Evolutionary conservation across 768 basidiomycete genomes (phyloP).

Genomic region (Tricholoma sp.): DNA sequence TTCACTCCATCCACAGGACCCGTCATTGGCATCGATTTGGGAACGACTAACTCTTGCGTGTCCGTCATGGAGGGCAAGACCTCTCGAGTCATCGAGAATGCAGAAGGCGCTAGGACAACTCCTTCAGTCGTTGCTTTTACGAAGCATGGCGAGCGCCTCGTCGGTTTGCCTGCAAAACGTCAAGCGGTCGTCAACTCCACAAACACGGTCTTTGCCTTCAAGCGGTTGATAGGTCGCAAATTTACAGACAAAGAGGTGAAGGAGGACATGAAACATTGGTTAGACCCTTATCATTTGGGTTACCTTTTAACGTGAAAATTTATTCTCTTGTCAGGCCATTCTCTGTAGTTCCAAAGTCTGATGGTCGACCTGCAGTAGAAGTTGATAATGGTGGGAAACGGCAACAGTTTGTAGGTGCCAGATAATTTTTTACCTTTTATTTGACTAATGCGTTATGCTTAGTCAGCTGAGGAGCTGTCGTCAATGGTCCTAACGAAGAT

Average conservation of each 20-base stretch:
- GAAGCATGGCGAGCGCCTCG: conserved; percentile 94
- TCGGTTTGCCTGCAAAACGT: conserved; percentile 94
- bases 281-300: conserved; percentile 13
- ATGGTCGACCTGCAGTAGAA: conserved; percentile 75
- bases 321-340: conserved; percentile 56
- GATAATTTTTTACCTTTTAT: neutral
- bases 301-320: conserved; percentile 2
- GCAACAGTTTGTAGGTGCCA: conserved; percentile 63
- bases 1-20: conserved; percentile 45
- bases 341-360: conserved; percentile 63
- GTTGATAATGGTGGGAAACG: conserved; percentile 84
- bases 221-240: conserved; percentile 91
- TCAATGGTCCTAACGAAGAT: conserved; percentile 90
- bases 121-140: conserved; percentile 99
- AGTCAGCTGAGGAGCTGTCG: conserved; percentile 84
- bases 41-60: conserved; percentile 89
- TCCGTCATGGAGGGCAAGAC: conserved; percentile 95
- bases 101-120: conserved; percentile 96
- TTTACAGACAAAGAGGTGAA: conserved; percentile 92
- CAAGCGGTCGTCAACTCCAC: conserved; percentile 94
- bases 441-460: conserved; percentile 13
- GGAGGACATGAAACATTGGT: conserved; percentile 86
- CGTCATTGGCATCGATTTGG: conserved; percentile 95
- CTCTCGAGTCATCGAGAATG: conserved; percentile 93
- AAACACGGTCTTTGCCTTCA: conserved; percentile 93